A percentile compares a stretch with the other conserved stretches of the same genome.
These are phyloP conservation scores for Dactylellina sp. DNA, from an alignment of 2,329 filamentous ascomycete species.

Conservation along the genomic window DNA sequence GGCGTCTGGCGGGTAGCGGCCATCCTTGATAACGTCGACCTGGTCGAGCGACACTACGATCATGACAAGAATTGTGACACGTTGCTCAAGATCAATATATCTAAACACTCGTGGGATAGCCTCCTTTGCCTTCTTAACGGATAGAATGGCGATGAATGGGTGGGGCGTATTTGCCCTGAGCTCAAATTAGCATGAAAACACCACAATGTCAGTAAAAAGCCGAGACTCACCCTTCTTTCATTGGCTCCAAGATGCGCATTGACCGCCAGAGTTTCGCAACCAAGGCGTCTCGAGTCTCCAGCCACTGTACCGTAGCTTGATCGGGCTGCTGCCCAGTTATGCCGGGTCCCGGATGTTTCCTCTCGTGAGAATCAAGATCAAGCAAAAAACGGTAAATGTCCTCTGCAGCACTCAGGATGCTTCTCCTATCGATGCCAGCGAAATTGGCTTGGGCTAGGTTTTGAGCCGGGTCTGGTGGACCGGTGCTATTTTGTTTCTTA, in stretches of 20 bases:
- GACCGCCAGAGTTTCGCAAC: slow-evolving; percentile 85
- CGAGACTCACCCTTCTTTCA: slow-evolving; percentile 67
- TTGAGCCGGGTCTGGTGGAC: slow-evolving; percentile 10
- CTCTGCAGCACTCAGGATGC: slow-evolving; percentile 86
- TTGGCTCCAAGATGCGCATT: slow-evolving; percentile 92
- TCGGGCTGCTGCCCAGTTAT: slow-evolving; percentile 72
- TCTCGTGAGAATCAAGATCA: slow-evolving; percentile 92
- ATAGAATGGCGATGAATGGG: slow-evolving; percentile 95
- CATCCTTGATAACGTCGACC: slow-evolving; percentile 87
- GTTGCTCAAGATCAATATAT: slow-evolving; percentile 90
- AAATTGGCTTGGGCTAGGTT: slow-evolving; percentile 42
- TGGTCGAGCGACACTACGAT: slow-evolving; percentile 93
- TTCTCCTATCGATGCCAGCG: slow-evolving; percentile 78
- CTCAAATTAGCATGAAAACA: slow-evolving; percentile 60
- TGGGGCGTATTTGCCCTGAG: slow-evolving; percentile 76
- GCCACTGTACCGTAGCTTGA: slow-evolving; percentile 82
- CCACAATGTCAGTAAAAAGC: slow-evolving; percentile 2
- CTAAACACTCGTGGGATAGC: slow-evolving; percentile 94
- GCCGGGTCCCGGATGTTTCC: slow-evolving; percentile 76
- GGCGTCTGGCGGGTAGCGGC: slow-evolving; percentile 79
- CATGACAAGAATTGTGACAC: slow-evolving; percentile 94
- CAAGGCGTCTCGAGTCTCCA: slow-evolving; percentile 75
- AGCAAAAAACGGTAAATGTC: slow-evolving; percentile 87
- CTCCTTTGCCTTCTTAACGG: slow-evolving; percentile 95
- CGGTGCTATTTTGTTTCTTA: slow-evolving; percentile 78